These are phyloP conservation scores for Casaregolazyma lundiana DNA, from an alignment of 1,139 yeast species.

Conservation along the genomic window DNA sequence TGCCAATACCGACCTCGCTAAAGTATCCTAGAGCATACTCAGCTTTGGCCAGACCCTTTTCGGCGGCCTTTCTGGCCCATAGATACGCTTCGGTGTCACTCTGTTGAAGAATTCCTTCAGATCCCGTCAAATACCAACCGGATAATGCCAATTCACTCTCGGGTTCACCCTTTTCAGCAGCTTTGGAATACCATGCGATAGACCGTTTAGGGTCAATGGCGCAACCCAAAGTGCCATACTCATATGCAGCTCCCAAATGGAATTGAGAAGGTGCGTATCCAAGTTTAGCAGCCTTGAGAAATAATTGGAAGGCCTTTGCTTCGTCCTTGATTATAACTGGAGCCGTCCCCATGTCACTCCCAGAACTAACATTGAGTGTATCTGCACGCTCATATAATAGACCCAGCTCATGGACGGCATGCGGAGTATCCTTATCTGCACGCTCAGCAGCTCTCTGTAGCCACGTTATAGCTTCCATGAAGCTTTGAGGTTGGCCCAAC, in stretches of 20 bases:
- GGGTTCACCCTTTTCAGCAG: conserved; percentile 68
- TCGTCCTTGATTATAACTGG: conserved; percentile 39
- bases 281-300: conserved; percentile 70
- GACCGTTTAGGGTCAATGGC: conserved; percentile 65
- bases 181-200: conserved; percentile 84
- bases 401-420: conserved; percentile 63
- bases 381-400: conserved; percentile 62
- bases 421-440: conserved; percentile 45
- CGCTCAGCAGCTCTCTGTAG: conserved; percentile 48
- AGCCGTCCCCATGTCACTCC: conserved; percentile 25
- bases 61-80: conserved; percentile 88
- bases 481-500: conserved; percentile 40
- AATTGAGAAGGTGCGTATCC: conserved; percentile 81
- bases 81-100: conserved; percentile 75
- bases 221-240: conserved; percentile 73
- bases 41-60: conserved; percentile 75
- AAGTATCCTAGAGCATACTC: conserved; percentile 80
- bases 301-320: conserved; percentile 61
- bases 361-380: conserved; percentile 39
- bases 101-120: conserved; percentile 62
- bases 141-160: conserved; percentile 86
- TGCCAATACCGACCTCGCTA: conserved; percentile 75
- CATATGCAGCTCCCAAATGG: conserved; percentile 81
- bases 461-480: conserved; percentile 51
- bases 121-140: conserved; percentile 90